Evolutionary conservation across 2,329 filamentous ascomycete species (phyloP).

Genomic region (Emmonsiellopsis sp.): DNA sequence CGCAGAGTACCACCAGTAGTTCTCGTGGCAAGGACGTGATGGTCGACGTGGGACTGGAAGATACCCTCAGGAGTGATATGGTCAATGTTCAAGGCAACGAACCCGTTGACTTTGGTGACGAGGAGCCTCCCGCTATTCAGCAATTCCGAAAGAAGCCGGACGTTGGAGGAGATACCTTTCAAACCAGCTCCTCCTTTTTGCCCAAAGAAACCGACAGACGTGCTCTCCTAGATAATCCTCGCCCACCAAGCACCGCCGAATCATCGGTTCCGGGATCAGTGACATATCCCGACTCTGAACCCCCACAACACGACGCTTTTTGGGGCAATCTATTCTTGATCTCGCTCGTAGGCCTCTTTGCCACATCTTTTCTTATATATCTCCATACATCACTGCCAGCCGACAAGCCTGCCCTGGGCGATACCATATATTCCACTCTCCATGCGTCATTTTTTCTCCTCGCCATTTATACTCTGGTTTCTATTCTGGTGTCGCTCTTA

Average conservation of each 20-base stretch:
- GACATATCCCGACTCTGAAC: constrained; percentile 53
- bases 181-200: constrained; percentile 34
- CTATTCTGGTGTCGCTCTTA: constrained; percentile 74
- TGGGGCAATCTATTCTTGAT: constrained; percentile 89
- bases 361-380: constrained; percentile 82
- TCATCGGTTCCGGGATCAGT: constrained; percentile 51
- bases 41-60: constrained; percentile 79
- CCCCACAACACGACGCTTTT: constrained; percentile 78
- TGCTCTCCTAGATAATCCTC: constrained; percentile 35
- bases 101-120: constrained; percentile 34
- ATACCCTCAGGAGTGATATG: constrained; percentile 42
- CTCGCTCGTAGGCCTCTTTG: constrained; percentile 70
- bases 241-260: constrained; percentile 40
- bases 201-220: constrained; percentile 46
- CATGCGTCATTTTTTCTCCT: constrained; percentile 82
- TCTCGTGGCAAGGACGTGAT: constrained; percentile 57
- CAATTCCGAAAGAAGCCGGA: constrained; percentile 43
- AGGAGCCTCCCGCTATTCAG: constrained; percentile 47
- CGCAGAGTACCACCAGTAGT: constrained; percentile 26
- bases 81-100: constrained; percentile 37
- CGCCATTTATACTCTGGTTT: constrained; percentile 83
- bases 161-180: constrained; percentile 27
- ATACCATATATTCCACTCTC: constrained; percentile 88
- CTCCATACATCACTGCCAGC: constrained; percentile 70
- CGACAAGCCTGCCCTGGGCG: constrained; percentile 60